Conservation (phyloP, 129 eudicot species). For the Flaveria linearis region DNA sequence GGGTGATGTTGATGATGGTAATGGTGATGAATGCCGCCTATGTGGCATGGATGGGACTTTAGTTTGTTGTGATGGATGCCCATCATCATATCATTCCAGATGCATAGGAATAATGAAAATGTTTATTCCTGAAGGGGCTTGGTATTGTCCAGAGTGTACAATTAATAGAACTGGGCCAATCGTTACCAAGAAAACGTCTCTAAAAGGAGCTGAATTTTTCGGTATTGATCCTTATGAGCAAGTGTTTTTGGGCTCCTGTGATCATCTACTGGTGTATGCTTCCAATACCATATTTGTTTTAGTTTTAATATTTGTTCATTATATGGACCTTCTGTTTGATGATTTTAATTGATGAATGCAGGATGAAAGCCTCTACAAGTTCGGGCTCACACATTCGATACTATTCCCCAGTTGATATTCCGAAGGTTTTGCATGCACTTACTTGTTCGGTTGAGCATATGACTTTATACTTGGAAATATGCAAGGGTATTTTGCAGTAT, state of each 20-base stretch:
- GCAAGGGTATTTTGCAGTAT: conserved; percentile 65
- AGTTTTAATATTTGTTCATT: not conserved
- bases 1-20: conserved; percentile 63
- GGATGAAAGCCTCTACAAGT: conserved; percentile 58
- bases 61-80: conserved; percentile 98
- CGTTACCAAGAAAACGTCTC: conserved; percentile 54
- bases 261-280: conserved; percentile 92
- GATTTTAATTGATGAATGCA: conserved; percentile 38
- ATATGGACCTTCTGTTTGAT: conserved; percentile 24
- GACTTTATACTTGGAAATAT: conserved; percentile 55
- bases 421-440: conserved; percentile 56
- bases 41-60: conserved; percentile 98
- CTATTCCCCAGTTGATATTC: conserved; percentile 61
- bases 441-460: conserved; percentile 46
- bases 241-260: conserved; percentile 80
- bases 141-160: conserved; percentile 96
- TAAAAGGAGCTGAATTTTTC: conserved; percentile 71
- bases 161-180: conserved; percentile 54
- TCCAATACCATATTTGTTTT: conserved; percentile 9
- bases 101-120: conserved; percentile 78
- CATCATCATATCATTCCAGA: conserved; percentile 91
- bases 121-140: conserved; percentile 74
- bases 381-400: conserved; percentile 53
- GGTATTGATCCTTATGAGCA: conserved; percentile 81
- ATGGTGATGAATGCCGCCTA: conserved; percentile 90